These are phyloP conservation scores for Mucor ambiguus DNA, from an alignment of 371 early-diverging fungal species.

Conservation along the genomic window DNA sequence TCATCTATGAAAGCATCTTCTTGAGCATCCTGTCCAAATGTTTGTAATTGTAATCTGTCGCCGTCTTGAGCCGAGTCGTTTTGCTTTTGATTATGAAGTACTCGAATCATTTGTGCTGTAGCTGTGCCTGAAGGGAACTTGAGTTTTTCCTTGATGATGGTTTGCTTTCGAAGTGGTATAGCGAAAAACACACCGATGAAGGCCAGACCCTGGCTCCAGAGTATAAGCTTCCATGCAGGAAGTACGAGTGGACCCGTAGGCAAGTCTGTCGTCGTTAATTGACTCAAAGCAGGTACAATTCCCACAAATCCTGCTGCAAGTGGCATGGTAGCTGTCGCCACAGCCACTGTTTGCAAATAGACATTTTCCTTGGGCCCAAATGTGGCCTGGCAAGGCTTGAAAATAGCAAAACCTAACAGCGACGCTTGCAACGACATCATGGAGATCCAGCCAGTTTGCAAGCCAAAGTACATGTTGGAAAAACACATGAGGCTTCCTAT, in stretches of 20 bases:
- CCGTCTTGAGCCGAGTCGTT: neutral
- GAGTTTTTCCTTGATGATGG: slow-evolving; percentile 75
- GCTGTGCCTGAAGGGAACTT: slow-evolving; percentile 85
- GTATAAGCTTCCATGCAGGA: slow-evolving; percentile 53
- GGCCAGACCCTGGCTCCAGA: slow-evolving; percentile 78
- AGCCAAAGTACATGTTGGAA: slow-evolving; percentile 83
- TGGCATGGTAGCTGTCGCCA: slow-evolving; percentile 87
- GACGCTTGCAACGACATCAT: slow-evolving; percentile 86
- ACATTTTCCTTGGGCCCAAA: slow-evolving; percentile 80
- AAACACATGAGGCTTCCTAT: slow-evolving; percentile 76
- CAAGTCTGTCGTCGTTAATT: slow-evolving; percentile 56
- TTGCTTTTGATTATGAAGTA: slow-evolving; percentile 53
- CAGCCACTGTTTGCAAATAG: slow-evolving; percentile 75
- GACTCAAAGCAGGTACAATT: slow-evolving; percentile 69
- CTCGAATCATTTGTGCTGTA: slow-evolving; percentile 82
- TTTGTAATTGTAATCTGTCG: neutral
- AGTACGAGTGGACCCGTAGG: slow-evolving; percentile 44
- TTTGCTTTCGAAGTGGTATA: slow-evolving; percentile 77
- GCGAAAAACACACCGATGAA: slow-evolving; percentile 91
- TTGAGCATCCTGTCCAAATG: neutral
- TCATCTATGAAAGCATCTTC: neutral
- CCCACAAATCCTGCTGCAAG: slow-evolving; percentile 78
- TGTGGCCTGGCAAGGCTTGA: slow-evolving; percentile 58
- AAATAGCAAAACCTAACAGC: slow-evolving; percentile 71
- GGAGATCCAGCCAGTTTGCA: slow-evolving; percentile 83